phyloP scores from a whole-genome alignment of 345 rosid genomes.

The Passiflora organensis region DNA sequence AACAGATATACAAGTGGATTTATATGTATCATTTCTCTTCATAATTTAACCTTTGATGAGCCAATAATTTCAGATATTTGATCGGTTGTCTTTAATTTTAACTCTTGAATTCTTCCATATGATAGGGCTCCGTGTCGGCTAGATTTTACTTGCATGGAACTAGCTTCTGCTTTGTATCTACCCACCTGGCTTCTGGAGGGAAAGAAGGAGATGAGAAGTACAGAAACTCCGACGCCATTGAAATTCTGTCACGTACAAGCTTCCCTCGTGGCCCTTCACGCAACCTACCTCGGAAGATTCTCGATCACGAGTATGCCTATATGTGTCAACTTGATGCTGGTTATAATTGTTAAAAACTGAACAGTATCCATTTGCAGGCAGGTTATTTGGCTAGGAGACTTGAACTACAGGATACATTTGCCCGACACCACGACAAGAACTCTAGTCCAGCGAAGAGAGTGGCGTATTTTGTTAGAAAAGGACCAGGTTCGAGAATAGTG shows the following conservation, averaged over 20 bases:
- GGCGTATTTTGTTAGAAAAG: conserved; percentile 50
- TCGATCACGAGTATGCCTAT: conserved; percentile 66
- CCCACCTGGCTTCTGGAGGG: conserved; percentile 83
- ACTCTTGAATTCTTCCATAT: too few species aligned
- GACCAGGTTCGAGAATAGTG: conserved; percentile 48
- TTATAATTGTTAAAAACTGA: too few species aligned
- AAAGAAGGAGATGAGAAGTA: conserved; percentile 61
- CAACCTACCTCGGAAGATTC: conserved; percentile 53
- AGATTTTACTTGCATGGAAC: conserved; percentile 65
- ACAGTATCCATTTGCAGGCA: conserved; percentile 37
- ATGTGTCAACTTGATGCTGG: too few species aligned
- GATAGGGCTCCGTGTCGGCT: conserved; percentile 77
- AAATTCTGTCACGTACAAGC: conserved; percentile 56
- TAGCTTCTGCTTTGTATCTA: conserved; percentile 71
- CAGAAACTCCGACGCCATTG: conserved; percentile 56
- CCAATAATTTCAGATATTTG: too few species aligned
- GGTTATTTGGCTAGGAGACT: conserved; percentile 70
- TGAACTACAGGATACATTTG: conserved; percentile 70
- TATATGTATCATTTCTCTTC: too few species aligned
- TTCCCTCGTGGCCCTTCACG: conserved; percentile 51
- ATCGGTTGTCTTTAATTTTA: too few species aligned
- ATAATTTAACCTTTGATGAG: too few species aligned
- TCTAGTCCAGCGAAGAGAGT: conserved; percentile 52
- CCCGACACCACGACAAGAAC: conserved; percentile 51
- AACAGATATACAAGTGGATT: too few species aligned